Base-by-base conservation (phyloP, 1,284 basidiomycete species). In the Amylostereum chailletii region DNA sequence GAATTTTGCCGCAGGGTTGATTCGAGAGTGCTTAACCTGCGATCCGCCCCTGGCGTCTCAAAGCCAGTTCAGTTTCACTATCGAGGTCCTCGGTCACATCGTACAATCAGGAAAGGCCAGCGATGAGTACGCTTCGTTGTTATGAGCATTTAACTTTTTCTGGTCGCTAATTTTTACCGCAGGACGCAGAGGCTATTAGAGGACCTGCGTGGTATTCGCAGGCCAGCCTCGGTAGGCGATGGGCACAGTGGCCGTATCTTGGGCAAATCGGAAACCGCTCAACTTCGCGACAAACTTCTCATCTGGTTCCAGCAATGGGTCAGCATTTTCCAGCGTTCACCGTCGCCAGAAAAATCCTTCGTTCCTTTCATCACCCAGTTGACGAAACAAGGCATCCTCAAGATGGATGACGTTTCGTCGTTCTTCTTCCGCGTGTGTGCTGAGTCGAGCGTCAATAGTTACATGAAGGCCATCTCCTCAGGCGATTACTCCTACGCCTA, bases 351-450 rank as follows among this genome's bases (percentile, higher is more conserved):
- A 69, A 94, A 95, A 67, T 86, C 86, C 47, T 99, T 99, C 62
- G 89, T 98, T 55, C 86, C 90, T n/a, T 99, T 94, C 69, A 94
- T 99, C 67, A 95, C 90, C 26, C 89, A 94, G 64, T 75, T 99
- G 50, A 95, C 94, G 53, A 94, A 92, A 63, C 93, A 97, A 68
- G 94, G 94, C 51, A 95, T 99, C 52, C 74, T 99, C 59, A 96
- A 94, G 64, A 89, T 91, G 39, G 96, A 99, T 65, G 95, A 99
- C 56, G 79, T 94, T 26, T 97, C 95, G 5, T 94, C 92, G 2
- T 90, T 98, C 64, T 99, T 99, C 76, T 99, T 98, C 82, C 83
- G 96, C 27, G 94, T 97, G 37, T 98, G 94, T 64, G 90, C 94
- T 53, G 94, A 99, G 68, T 86, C 93, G 33, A 93, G 93, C 58